Evolutionary conservation across 108 stramenopile genomes (phyloP).

Genomic region (Pseudonitzschia multiseries): DNA sequence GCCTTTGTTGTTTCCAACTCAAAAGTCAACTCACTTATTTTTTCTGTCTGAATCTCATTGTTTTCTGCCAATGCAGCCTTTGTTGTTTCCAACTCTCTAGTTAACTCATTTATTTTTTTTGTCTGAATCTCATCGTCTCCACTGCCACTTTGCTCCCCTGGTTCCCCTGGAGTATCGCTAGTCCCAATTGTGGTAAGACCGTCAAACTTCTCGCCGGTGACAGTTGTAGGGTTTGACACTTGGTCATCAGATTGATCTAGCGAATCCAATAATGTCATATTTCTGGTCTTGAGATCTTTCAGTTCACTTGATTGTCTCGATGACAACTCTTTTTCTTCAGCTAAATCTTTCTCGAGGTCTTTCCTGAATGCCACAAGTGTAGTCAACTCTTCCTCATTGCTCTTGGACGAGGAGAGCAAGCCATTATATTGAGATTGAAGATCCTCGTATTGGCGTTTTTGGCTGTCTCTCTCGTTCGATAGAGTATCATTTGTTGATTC

Average conservation of each 20-base stretch:
- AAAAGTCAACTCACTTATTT: no score
- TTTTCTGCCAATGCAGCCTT: background rate
- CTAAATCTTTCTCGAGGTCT: slow-evolving; percentile 2
- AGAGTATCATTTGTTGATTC: background rate
- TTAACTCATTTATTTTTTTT: slow-evolving; percentile 4
- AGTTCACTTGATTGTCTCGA: background rate
- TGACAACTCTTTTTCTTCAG: background rate
- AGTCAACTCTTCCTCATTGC: background rate
- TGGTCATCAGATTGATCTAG: background rate
- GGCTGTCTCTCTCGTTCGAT: background rate
- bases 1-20: no score
- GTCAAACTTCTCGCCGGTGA: background rate
- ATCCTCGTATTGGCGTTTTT: background rate
- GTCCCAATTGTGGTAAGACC: no score
- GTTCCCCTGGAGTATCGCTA: background rate
- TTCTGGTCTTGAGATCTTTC: slow-evolving; percentile 1
- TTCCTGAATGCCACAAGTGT: background rate
- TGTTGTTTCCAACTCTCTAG: slow-evolving; percentile 2
- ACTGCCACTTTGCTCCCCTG: slow-evolving; percentile 7
- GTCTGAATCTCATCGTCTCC: slow-evolving; percentile 2
- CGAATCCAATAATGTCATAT: background rate
- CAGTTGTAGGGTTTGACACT: background rate
- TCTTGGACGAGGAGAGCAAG: background rate
- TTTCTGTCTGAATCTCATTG: no score
- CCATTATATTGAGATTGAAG: slow-evolving; percentile 1